These are phyloP conservation scores for Chrysopogon serrulatus DNA, from an alignment of 176 grass and related monocot genomes.

Conservation along the genomic window DNA sequence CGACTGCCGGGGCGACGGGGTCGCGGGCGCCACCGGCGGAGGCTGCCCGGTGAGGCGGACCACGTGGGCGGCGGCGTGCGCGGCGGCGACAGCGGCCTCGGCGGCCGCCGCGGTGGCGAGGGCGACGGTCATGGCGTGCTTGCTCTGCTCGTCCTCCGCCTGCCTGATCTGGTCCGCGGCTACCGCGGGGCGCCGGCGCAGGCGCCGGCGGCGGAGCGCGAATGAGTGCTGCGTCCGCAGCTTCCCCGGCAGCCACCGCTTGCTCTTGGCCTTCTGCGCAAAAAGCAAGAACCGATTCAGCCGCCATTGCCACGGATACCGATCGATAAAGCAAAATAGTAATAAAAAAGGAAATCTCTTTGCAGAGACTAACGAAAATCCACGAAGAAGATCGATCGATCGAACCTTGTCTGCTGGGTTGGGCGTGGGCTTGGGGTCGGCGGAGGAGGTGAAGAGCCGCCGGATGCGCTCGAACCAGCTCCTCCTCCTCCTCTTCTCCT, in stretches of 20 bases:
- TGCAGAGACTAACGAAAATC: too few relatives aligned
- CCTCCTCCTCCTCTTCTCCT: constrained; percentile 41
- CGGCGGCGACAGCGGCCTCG: constrained; percentile 57
- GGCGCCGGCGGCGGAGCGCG: constrained; percentile 33
- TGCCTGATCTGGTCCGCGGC: constrained; percentile 6
- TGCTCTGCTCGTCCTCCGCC: constrained; percentile 61
- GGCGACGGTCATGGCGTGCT: constrained; percentile 57
- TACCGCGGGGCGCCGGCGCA: neutral
- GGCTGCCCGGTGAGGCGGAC: constrained; percentile 43
- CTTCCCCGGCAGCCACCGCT: constrained; percentile 51
- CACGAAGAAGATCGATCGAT: too few relatives aligned
- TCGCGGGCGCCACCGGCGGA: neutral
- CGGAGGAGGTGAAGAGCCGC: constrained; percentile 46
- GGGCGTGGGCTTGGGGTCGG: constrained; percentile 28
- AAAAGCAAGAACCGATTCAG: neutral
- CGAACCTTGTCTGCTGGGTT: constrained; percentile 31
- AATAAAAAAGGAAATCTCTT: too few relatives aligned
- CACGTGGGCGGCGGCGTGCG: constrained; percentile 56
- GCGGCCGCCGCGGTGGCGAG: constrained; percentile 54
- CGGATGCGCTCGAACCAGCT: constrained; percentile 59
- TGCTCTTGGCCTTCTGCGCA: constrained; percentile 40
- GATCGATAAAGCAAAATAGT: neutral
- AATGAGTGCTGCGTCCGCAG: constrained; percentile 36
- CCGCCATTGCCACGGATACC: neutral
- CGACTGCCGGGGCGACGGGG: neutral